Evolutionary conservation across 164 flowering plant species (phyloP), one percentile per base, ranked within the genome.

Genomic region (Akebia trifoliata): DNA sequence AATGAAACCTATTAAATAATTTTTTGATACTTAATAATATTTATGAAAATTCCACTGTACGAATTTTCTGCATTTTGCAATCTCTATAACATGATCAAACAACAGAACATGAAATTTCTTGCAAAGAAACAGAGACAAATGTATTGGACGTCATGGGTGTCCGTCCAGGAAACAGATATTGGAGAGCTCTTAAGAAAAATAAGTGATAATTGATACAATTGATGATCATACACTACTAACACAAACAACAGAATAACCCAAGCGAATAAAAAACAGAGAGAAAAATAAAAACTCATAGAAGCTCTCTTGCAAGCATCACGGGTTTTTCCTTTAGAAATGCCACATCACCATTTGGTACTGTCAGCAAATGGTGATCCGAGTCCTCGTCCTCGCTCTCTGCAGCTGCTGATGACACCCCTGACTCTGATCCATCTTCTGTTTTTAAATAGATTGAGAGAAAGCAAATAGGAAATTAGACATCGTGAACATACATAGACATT

Each of bases 281-380:
- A 29, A 37, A 26, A 15, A 25, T 50, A 15, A 60, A 35, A 47
- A 35, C 52, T 79, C 65, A 81, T 28, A 76, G 35, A 24, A 72
- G 76, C 59, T 83, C 92, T 62, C 65, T 79, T 34, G 88, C 82
- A 51, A 82, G 63, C 69, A 64, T 75, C 37, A 80, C 78, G 30
- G 92, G 81, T 68, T 71, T 80, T 39, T 86, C 97, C 72, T 71
- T 71, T 12, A 86, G 62, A 73, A 74, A 83, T 35, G 91, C 81
- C 31, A 84, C 68, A 57, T 85, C 90, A 17, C 81, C 70, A 52
- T 76, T 80, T 70, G 84, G 68, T 11, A 70, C 12, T 2, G 74
- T 74, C 56, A 90, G 71, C 40, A 90, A 75, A 62, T 80, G 90
- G 69, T 86, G 92, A 69, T 79, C 78, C 21, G 69, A 34, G n/a